Evolutionary conservation across 352 stramenopile genomes (phyloP), one percentile per base, ranked within the genome.

Genomic region (Pythium volutum): DNA sequence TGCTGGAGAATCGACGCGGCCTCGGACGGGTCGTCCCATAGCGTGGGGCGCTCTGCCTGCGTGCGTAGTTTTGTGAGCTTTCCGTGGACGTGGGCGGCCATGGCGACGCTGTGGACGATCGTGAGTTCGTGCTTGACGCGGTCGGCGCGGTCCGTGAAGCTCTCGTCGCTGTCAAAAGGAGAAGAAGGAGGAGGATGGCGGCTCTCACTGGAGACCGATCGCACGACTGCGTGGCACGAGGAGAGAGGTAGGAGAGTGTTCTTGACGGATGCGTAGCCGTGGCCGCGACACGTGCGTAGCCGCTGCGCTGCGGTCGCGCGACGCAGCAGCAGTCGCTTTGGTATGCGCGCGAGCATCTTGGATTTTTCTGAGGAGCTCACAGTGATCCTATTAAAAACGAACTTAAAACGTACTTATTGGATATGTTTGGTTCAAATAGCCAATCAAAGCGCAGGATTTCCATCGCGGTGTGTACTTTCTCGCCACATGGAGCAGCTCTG

Each of bases 21-120:
- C 59, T 77, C 69, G 1, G 69, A 64, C n/a, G 77, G 65, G 57
- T 93, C 72, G 27, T 84, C 73, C 81, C 84, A 93, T 7, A 93
- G 73, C 47, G 83, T 65, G 3, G 73, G 59, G 2, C 68, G 66
- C 3, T 74, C 53, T 3, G 81, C 80, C 47, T 86, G 59, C 27
- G 59, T 12, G 3, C 78, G 81, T 45, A 93, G 66, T 27, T 66
- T 27, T 20, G 16, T 46, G 36, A 91, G 72, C 62, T 77, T 50
- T 31, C 81, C 60, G 25, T 73, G 66, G 26, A 73, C 63, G n/a
- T 82, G 65, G 15, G 67, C 54, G 9, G 69, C 64, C 25, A 46
- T 42, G 1, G 82, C 73, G 14, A 91, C 71, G 27, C 80, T 70
- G 42, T 87, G 75, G 23, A 93, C 79, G 15, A 77, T 43, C 12